Conservation (phyloP, 202 grass and related monocot species). For the Panicum hallii region DNA sequence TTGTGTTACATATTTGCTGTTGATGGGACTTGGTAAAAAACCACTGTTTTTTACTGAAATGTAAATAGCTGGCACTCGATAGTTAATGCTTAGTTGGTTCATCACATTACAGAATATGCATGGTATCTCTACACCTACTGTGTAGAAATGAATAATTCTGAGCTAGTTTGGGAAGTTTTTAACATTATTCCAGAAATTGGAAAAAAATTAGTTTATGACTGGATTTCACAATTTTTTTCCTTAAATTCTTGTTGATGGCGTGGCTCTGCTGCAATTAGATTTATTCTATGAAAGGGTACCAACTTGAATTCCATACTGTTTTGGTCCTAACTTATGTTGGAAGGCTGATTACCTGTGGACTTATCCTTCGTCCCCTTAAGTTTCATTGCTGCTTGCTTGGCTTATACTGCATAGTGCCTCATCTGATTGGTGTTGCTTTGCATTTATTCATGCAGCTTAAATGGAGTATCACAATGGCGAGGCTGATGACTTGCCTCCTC, state of each 20-base stretch:
- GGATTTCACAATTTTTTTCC: not conserved
- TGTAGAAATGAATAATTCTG: not conserved
- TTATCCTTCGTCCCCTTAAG: not conserved
- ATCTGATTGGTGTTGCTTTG: not conserved
- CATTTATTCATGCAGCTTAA: conserved; percentile 9
- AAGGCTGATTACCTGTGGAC: not conserved
- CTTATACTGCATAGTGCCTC: not conserved
- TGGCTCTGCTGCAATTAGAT: not conserved
- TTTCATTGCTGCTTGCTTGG: not conserved
- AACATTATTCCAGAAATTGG: not conserved
- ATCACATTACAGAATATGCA: not conserved
- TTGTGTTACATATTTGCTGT: not conserved
- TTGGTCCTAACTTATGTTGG: not conserved
- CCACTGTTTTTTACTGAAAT: not conserved
- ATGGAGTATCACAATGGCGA: conserved; percentile 41
- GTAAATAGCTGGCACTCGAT: not conserved
- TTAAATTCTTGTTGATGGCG: not conserved
- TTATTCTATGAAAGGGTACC: not conserved
- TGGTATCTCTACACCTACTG: not conserved
- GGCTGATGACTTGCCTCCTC: conserved; percentile 57
- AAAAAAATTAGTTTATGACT: not conserved
- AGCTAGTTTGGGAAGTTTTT: not conserved
- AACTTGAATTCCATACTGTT: not conserved
- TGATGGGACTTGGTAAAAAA: not conserved
- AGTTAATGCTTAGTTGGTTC: not conserved